Evolutionary conservation across 1,284 basidiomycete genomes (phyloP), one percentile per base, ranked within the genome.

Genomic region (Trichosporon sp.): DNA sequence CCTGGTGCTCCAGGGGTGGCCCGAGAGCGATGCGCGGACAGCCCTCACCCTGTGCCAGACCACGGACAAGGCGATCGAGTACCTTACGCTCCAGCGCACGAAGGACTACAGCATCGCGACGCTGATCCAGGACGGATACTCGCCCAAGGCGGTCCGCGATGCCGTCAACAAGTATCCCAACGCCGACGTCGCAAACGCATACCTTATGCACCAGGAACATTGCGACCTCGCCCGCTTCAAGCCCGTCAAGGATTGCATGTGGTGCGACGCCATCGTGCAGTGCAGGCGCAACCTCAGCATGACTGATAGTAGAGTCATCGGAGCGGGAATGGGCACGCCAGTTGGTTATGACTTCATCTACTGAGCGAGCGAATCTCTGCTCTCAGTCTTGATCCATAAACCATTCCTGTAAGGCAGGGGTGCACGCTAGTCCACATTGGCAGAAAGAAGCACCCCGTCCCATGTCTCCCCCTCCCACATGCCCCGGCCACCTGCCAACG

Each of bases 201-300:
- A 35, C 59, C 59, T 63, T 14, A 35, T 63, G 59, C 59, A 63
- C 59, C 31, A 35, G 31, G 16, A 11, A 5, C 59, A 63, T 11
- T 63, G 59, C 59, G 59, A 63, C 31, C 56, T 35, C 32, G 31
- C 31, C 32, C 59, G 59, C 31, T 61, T 61, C 56, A 61, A 35
- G 56, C 56, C 56, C 31, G 56, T 61, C 31, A 31, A 61, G 56
- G 56, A 35, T 2, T 61, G 56, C 56, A 35, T 61, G 31, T 61
- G 56, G 56, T 61, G 56, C 56, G 56, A 61, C 14, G 56, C 56
- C 14, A 61, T 61, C 31, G 56, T 61, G 12, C 31, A 61, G 56
- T 16, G 26, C 31, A 61, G 56, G 56, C 56, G 56, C 32, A 35
- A 61, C 32, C 56, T 61, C 31, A 31, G 51, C 51, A 26, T 54